Conservation (phyloP, 2,329 filamentous ascomycete species). For the Delphinella strobiligena region DNA sequence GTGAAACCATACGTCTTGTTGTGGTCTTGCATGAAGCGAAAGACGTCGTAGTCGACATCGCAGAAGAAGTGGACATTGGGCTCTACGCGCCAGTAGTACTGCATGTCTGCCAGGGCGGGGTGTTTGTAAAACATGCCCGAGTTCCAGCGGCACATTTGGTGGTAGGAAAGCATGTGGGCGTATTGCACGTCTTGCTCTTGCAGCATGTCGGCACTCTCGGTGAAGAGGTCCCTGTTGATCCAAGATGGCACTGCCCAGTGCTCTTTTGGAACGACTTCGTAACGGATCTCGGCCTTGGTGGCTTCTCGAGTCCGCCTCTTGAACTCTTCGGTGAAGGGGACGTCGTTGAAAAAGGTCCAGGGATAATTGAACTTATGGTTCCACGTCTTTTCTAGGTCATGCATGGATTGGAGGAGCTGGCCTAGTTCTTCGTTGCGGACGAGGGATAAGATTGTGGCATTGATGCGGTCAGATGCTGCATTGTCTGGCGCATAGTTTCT, state of each 20-base stretch:
- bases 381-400: slow-evolving; percentile 86
- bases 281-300: slow-evolving; percentile 80
- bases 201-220: slow-evolving; percentile 72
- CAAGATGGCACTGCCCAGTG: slow-evolving; percentile 88
- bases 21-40: slow-evolving; percentile 93
- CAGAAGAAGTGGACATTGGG: slow-evolving; percentile 99
- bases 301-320: slow-evolving; percentile 66
- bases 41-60: slow-evolving; percentile 95
- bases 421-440: slow-evolving; percentile 84
- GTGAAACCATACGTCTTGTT: slow-evolving; percentile 94
- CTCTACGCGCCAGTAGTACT: slow-evolving; percentile 98
- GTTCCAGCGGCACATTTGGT: slow-evolving; percentile 99
- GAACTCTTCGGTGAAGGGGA: slow-evolving; percentile 87
- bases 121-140: slow-evolving; percentile 97
- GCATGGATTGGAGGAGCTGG: slow-evolving; percentile 78
- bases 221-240: slow-evolving; percentile 81
- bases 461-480: slow-evolving; percentile 68
- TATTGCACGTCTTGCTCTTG: slow-evolving; percentile 84
- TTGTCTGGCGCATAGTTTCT: slow-evolving; percentile 69
- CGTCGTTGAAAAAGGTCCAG: slow-evolving; percentile 98
- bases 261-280: slow-evolving; percentile 82
- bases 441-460: slow-evolving; percentile 81
- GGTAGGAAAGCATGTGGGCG: slow-evolving; percentile 77
- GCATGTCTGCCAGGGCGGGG: slow-evolving; percentile 65
- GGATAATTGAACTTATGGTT: slow-evolving; percentile 99